phyloP scores from a whole-genome alignment of 345 rosid species.

The Trapa bicornis region DNA sequence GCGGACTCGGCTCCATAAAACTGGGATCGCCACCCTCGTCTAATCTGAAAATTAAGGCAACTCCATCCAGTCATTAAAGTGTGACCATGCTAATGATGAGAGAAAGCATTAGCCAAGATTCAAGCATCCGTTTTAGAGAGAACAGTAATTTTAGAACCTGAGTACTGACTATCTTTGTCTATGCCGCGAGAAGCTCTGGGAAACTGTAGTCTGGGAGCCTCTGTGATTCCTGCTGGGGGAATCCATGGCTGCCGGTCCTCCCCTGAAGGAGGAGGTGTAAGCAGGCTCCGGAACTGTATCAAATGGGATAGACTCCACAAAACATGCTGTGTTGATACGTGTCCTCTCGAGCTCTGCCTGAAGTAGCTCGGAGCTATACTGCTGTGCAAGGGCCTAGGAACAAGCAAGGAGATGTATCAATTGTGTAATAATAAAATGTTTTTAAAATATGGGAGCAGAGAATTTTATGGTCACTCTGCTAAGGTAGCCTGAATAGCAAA shows the following conservation, averaged over 20 bases:
- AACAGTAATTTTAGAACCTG: not conserved
- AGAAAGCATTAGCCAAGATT: not conserved
- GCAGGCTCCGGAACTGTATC: conserved; percentile 52
- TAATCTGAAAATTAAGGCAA: not conserved
- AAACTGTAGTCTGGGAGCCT: conserved; percentile 33
- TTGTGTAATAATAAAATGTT: not conserved
- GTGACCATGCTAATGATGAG: not conserved
- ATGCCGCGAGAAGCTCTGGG: conserved; percentile 47
- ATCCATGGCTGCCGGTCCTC: conserved; percentile 45
- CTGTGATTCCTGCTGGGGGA: conserved; percentile 51
- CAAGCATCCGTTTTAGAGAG: too few relatives aligned
- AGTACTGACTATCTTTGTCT: conserved; percentile 32
- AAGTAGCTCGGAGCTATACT: conserved; percentile 63
- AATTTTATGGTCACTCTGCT: conserved; percentile 1
- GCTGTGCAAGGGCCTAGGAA: conserved; percentile 71
- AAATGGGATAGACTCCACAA: conserved; percentile 51
- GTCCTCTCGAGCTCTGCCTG: conserved; percentile 84
- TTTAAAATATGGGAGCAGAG: not conserved
- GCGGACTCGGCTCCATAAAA: not conserved
- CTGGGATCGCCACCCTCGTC: not conserved
- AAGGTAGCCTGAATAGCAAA: not conserved
- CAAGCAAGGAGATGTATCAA: not conserved
- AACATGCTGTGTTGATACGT: conserved; percentile 85
- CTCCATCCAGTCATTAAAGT: not conserved
- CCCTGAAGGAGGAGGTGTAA: conserved; percentile 46